Percentiles rank a stretch among this genome's conserved stretches.
These are phyloP conservation scores for Jimgerdemannia flammicorona DNA, from an alignment of 192 early-diverging fungal genomes.

Conservation along the genomic window DNA sequence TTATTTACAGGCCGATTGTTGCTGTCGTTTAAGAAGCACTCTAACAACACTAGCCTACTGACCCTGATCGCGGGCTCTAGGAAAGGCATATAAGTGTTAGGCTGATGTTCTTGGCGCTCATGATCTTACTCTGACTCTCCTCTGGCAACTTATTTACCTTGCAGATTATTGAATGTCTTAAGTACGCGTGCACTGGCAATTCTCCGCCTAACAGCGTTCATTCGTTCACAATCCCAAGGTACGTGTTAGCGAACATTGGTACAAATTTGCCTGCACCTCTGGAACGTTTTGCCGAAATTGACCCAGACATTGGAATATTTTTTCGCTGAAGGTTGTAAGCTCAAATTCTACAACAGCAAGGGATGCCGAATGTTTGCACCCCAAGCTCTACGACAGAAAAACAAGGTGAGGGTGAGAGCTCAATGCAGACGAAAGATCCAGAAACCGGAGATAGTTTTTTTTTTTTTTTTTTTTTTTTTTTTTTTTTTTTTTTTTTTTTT, in stretches of 20 bases:
- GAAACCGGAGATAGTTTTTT: conserved; percentile 51
- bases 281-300: not conserved
- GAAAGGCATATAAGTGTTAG: too few species aligned
- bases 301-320: not conserved
- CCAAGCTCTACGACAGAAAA: conserved; percentile 68
- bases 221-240: conserved; percentile 96
- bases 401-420: conserved; percentile 60
- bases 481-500: too few species aligned
- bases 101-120: not conserved
- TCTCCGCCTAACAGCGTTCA: conserved; percentile 83
- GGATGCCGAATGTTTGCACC: conserved; percentile 66
- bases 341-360: conserved; percentile 78
- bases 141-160: too few species aligned
- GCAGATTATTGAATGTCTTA: conserved; percentile 94
- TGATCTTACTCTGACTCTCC: conserved; percentile 1
- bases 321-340: conserved; percentile 54
- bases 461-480: too few species aligned
- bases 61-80: too few species aligned
- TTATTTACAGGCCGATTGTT: too few species aligned
- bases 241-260: not conserved
- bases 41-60: too few species aligned
- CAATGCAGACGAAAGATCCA: conserved; percentile 54
- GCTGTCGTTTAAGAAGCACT: too few species aligned
- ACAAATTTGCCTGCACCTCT: not conserved
- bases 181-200: conserved; percentile 92